Base-by-base conservation (phyloP, 2,329 filamentous ascomycete species). In the Botrytis aclada region DNA sequence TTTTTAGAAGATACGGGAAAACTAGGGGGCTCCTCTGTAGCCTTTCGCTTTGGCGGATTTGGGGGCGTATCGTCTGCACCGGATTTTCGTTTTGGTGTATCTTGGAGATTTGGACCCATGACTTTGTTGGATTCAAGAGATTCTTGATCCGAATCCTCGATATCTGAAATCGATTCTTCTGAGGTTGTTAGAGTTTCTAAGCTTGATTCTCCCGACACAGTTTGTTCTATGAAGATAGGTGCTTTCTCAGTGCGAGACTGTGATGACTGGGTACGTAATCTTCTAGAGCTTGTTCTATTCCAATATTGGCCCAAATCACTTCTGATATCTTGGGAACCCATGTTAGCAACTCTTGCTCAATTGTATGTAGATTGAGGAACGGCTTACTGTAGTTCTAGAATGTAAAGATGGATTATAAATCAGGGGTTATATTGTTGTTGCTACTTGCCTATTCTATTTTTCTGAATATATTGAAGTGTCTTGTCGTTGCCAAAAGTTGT, bases 1-100 rank as follows among this genome's bases (percentile, higher is more conserved):
- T 92, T 88, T 83, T 95, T 95, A 29, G 86, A 82, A 67, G 88
- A 87, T 66, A 86, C 86, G 32, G 88, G 86, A 69, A 88, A 90
- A 72, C 86, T 84, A 63, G 89, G 87, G 20, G n/a, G 70, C 75
- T 92, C 90, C 77, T 92, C 88, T 67, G 85, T 85, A 6, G 92
- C 92, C 83, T 94, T 94, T 82, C 92, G 91, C 85, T 95, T 95
- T 69, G 47, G 47, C 29, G 25, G 20, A 43, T 39, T 41, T 45
- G 70, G 41, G 10, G 47, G 32, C 62, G 39, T 39, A n/a, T 41
- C 20, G 32, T 34, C n/a, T 18, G 51, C 18, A 54, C 47, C 47
- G 18, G 51, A 14, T 6, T 56, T 56, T 29, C 51, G 51, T 56
- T 56, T 56, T 56, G 51, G 51, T 18, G 51, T 56, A 56, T 56